phyloP scores from a whole-genome alignment of 306 rosid genomes.

The Cyclanthera cordifolia region DNA sequence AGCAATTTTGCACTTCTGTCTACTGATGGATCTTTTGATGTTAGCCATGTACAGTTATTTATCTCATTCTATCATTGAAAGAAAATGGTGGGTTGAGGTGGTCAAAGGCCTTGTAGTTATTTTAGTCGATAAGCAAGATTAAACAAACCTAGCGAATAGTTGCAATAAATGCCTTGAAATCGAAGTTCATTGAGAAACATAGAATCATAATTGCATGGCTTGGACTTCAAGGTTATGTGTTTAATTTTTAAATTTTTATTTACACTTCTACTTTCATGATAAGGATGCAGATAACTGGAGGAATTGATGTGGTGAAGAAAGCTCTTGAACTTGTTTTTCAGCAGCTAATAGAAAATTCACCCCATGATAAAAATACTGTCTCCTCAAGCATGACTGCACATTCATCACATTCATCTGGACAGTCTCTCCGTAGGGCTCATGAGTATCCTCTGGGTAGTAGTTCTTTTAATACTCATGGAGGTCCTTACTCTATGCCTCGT shows the following conservation, averaged over 20 bases:
- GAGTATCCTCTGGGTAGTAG: slow-evolving; percentile 30
- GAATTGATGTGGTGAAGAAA: slow-evolving; percentile 56
- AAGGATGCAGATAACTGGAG: slow-evolving; percentile 63
- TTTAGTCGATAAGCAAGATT: neutral
- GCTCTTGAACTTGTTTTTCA: slow-evolving; percentile 63
- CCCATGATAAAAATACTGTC: slow-evolving; percentile 42
- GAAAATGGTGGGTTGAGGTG: neutral
- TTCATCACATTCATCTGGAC: slow-evolving; percentile 43
- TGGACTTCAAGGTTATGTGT: neutral
- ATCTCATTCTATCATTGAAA: neutral
- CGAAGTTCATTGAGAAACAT: no score
- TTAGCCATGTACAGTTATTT: neutral
- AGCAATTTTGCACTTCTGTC: neutral
- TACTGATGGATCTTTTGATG: neutral
- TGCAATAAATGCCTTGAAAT: no score
- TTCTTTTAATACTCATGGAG: slow-evolving; percentile 36
- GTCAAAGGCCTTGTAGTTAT: no score
- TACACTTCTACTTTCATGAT: neutral
- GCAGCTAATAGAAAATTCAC: slow-evolving; percentile 62
- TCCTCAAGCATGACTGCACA: slow-evolving; percentile 29
- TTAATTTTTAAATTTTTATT: neutral
- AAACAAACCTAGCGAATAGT: no score
- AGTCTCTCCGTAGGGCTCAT: slow-evolving; percentile 24
- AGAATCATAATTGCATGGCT: neutral
- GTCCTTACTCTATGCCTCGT: slow-evolving; percentile 30